Evolutionary conservation across 78 protist species (phyloP).

Genomic region (Blattamonas nauphoetae): DNA sequence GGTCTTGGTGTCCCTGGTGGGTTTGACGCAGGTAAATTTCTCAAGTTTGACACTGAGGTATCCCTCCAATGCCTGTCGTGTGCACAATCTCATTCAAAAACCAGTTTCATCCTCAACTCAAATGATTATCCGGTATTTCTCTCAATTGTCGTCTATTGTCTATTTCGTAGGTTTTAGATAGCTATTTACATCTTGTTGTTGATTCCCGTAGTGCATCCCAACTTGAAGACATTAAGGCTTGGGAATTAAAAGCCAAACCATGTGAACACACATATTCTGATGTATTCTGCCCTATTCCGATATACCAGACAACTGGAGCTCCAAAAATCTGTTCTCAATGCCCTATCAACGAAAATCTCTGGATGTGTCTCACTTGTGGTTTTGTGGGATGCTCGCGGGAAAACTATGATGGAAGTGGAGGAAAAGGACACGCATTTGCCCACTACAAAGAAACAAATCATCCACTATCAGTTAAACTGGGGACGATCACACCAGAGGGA

Average conservation of each 20-base stretch:
- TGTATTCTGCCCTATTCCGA: too few species aligned
- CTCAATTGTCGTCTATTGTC: neutral
- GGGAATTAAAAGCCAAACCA: neutral
- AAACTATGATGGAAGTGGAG: constrained; percentile 28
- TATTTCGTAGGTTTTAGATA: neutral
- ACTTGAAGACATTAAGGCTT: neutral
- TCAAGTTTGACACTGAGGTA: neutral
- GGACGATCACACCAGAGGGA: constrained; percentile 36
- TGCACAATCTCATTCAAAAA: neutral
- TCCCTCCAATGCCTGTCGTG: neutral
- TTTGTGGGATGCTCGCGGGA: constrained; percentile 22
- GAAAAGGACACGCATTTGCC: constrained; percentile 15
- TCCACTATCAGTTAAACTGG: constrained; percentile 17
- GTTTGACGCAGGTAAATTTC: neutral
- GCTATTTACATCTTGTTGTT: neutral
- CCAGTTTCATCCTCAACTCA: neutral
- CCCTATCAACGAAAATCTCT: constrained; percentile 2
- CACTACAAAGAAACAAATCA: constrained; percentile 13
- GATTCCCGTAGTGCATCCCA: neutral
- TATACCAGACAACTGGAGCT: neutral
- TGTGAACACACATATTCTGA: neutral
- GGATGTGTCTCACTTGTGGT: constrained; percentile 30
- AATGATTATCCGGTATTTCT: neutral
- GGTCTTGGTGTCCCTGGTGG: constrained; percentile 22
- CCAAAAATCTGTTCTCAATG: constrained; percentile 2